Conservation (phyloP, 306 rosid genomes). For the Ormosia semicastrata region DNA sequence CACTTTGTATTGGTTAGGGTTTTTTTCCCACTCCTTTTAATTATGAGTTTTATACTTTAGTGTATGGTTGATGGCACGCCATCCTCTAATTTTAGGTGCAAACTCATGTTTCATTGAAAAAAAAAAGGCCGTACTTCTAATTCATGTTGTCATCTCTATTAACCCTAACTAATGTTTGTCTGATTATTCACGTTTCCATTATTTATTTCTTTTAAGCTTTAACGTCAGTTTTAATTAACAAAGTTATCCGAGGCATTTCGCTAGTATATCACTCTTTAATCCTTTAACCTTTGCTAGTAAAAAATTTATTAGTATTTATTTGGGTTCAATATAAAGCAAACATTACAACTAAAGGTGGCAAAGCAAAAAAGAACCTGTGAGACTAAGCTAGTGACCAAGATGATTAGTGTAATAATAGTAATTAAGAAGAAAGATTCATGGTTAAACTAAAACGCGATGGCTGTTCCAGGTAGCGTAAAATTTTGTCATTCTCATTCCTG, state of each 20-base stretch:
- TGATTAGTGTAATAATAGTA: not conserved
- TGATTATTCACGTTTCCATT: constrained; percentile 43
- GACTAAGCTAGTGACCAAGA: not conserved
- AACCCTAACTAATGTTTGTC: constrained; percentile 40
- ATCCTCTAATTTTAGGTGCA: constrained; percentile 12
- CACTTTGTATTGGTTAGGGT: constrained; percentile 4
- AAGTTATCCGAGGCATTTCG: constrained; percentile 12
- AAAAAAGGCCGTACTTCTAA: not conserved
- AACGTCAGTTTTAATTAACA: constrained; percentile 33
- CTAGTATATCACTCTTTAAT: not conserved
- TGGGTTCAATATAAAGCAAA: not conserved
- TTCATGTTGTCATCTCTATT: constrained; percentile 6
- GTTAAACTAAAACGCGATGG: constrained; percentile 33
- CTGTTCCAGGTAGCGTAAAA: constrained; percentile 51
- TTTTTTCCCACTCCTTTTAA: not conserved
- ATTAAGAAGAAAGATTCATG: not conserved
- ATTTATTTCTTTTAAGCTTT: not conserved
- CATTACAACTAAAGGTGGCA: not conserved
- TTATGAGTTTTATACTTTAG: not conserved
- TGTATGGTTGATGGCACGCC: constrained; percentile 33
- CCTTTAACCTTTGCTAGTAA: not conserved
- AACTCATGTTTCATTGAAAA: not conserved
- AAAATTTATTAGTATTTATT: not conserved
- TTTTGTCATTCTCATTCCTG: constrained; percentile 41
- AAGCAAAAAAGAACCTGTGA: not conserved